Base-by-base conservation (phyloP, 192 early-diverging fungal genomes). In the Coemansia sp. region DNA sequence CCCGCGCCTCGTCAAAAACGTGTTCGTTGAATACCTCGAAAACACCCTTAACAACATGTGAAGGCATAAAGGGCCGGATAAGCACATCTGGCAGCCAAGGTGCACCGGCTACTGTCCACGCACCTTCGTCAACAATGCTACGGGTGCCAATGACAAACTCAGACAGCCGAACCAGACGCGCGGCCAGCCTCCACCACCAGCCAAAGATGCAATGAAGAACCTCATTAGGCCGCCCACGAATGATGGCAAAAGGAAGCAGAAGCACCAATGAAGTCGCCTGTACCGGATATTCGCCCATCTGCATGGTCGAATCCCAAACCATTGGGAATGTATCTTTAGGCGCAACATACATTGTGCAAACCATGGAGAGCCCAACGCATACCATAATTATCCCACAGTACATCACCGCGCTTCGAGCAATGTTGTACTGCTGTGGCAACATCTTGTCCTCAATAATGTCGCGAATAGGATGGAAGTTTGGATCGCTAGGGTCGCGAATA, bases 401-500 rank as follows among this genome's bases (percentile, higher is more conserved):
- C 91, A 97, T 94, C 46, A 93, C 18, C 3, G 88, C 87, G 52
- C 93, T 92, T 11, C 89, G 82, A 5, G 84, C 86, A 47, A 99
- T 88, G 78, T 97, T 97, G 74, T 89, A 83, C 52, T 97, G 74
- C 72, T 98, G 93, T 26, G 86, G 76, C 22, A 85, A 63, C 22
- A 91, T 79, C 37, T 92, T 89, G 16, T 90, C 86, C 65, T 95
- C 92, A 5, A 95, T 68, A 42, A 98, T 95, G 67, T 99, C 97
- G 59, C 91, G 88, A 66, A 99, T 92, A 7, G 96, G 94, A 70
- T 95, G 90, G 74, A 97, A 96, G 40, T 93, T 89, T 19, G 95
- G 93, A 71, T 99, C 97, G 55, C 93, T 96, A 3, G 96, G 96
- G 68, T 99, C 96, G 49, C 95, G 89, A 61, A 99, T 94, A 72